Conservation (phyloP, 2,329 filamentous ascomycete species). For the Raffaelea deltoideospora region DNA sequence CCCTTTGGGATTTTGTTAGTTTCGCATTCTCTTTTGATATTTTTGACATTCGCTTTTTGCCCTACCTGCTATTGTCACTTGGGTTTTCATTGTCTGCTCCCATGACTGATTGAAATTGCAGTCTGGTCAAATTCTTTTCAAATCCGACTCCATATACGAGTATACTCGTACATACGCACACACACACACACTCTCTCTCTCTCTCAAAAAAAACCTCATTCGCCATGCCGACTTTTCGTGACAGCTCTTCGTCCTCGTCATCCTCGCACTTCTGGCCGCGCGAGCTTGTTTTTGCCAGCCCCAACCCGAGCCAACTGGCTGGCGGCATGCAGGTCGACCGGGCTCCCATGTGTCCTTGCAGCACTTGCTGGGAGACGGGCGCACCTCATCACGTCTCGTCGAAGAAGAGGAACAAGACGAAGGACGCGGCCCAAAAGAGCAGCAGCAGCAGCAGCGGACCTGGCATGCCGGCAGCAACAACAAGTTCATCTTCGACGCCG, state of each 20-base stretch:
- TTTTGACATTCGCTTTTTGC: no score
- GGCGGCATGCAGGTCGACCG: conserved; percentile 1
- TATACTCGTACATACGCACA: no score
- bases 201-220: no score
- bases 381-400: background rate
- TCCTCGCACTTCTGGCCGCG: background rate
- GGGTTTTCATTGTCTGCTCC: no score
- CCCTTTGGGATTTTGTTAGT: no score
- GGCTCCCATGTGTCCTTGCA: conserved; percentile 3
- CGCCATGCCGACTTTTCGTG: background rate
- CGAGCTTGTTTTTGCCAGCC: background rate
- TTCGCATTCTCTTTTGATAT: no score
- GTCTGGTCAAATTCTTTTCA: no score
- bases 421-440: background rate
- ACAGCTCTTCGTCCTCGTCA: background rate
- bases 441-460: background rate
- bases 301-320: background rate
- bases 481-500: background rate
- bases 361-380: conserved; percentile 1
- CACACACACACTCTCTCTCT: no score
- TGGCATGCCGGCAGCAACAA: background rate
- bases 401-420: background rate
- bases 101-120: no score
- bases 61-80: no score
- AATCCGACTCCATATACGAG: no score